phyloP scores from a whole-genome alignment of 345 rosid species.

The Eucalyptus cloeziana region DNA sequence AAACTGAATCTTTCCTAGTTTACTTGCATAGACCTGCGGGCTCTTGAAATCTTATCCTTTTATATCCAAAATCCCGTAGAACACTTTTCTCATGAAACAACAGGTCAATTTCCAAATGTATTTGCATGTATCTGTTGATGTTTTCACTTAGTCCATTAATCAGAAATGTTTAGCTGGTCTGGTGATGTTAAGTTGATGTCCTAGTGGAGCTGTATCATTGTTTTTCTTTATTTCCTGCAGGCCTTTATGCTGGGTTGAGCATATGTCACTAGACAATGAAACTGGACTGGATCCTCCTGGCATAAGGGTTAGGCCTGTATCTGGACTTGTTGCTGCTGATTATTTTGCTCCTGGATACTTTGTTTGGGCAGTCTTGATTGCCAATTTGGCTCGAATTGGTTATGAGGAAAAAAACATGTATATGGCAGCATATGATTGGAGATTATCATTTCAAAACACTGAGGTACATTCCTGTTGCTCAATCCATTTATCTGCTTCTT shows the following conservation, averaged over 20 bases:
- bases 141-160: neutral
- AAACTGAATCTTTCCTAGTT: neutral
- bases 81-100: neutral
- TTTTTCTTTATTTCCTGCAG: slow-evolving; percentile 13
- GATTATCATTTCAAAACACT: slow-evolving; percentile 59
- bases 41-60: neutral
- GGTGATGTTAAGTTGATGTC: neutral
- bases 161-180: neutral
- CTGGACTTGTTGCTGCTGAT: slow-evolving; percentile 79
- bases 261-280: slow-evolving; percentile 65
- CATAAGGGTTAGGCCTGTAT: slow-evolving; percentile 55
- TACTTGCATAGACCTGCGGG: neutral
- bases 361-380: slow-evolving; percentile 74
- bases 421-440: slow-evolving; percentile 80
- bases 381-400: slow-evolving; percentile 62
- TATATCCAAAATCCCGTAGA: neutral
- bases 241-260: slow-evolving; percentile 68
- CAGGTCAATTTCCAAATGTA: neutral
- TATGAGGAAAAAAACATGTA: slow-evolving; percentile 76
- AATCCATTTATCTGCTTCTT: neutral
- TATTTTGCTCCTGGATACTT: slow-evolving; percentile 72
- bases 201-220: neutral
- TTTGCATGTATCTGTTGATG: neutral
- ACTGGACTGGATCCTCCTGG: slow-evolving; percentile 59
- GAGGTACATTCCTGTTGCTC: slow-evolving; percentile 24